A percentile compares a stretch with the other conserved stretches of the same genome.
Evolutionary conservation across 2,329 filamentous ascomycete genomes (phyloP).

Genomic region (Aspergillus tamarii): DNA sequence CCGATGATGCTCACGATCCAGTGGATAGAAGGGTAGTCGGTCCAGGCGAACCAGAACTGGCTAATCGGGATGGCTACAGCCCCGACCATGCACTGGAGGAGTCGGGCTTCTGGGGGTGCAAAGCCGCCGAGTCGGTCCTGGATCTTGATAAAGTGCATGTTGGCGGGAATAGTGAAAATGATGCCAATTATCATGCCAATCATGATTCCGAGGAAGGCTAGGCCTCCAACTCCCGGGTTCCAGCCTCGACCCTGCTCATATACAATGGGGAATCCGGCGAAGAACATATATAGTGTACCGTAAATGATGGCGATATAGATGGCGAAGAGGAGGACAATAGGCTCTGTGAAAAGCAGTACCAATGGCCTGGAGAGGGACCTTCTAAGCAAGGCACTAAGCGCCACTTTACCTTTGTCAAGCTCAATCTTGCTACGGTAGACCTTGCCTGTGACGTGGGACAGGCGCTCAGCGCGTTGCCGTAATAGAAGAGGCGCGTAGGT

Average conservation of each 20-base stretch:
- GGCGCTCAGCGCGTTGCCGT: background rate
- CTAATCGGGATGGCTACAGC: slow-evolving; percentile 7
- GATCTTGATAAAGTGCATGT: slow-evolving; percentile 4
- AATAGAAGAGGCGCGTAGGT: slow-evolving; percentile 11
- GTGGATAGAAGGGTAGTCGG: slow-evolving; percentile 8
- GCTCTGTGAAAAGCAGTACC: slow-evolving; percentile 9
- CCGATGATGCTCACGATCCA: slow-evolving; percentile 8
- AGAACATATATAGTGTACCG: slow-evolving; percentile 15
- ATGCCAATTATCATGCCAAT: slow-evolving; percentile 8
- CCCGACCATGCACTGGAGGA: slow-evolving; percentile 8
- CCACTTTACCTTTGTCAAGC: slow-evolving; percentile 1
- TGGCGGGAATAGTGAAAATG: slow-evolving; percentile 3
- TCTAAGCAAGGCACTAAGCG: background rate
- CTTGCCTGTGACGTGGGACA: slow-evolving; percentile 5
- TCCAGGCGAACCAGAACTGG: slow-evolving; percentile 14
- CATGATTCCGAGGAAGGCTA: slow-evolving; percentile 10
- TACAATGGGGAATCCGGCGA: slow-evolving; percentile 13
- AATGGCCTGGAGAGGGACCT: slow-evolving; percentile 6
- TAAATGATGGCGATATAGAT: slow-evolving; percentile 15
- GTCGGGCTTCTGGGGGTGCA: slow-evolving; percentile 9
- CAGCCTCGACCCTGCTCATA: slow-evolving; percentile 11
- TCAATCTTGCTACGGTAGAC: slow-evolving; percentile 11
- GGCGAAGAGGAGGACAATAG: slow-evolving; percentile 12
- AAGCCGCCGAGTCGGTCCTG: slow-evolving; percentile 3
- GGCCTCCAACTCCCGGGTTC: slow-evolving; percentile 6